Conservation (phyloP, 805 yeast genomes). For the baker's yeast (Saccharomyces cerevisiae) region DNA sequence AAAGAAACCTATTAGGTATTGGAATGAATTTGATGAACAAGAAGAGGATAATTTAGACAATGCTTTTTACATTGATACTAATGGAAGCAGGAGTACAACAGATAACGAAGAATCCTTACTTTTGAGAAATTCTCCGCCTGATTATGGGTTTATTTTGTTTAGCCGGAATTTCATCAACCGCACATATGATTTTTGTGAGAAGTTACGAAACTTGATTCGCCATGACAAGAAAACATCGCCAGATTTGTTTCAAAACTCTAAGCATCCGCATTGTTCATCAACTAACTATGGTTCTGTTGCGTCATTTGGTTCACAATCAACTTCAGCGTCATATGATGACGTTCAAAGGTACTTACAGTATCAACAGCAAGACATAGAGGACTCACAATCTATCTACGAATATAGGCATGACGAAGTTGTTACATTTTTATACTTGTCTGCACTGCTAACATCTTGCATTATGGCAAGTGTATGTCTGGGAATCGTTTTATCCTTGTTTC, state of each 20-base stretch:
- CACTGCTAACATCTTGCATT: constrained; percentile 19
- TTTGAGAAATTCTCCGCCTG: constrained; percentile 1
- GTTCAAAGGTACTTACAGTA: constrained; percentile 13
- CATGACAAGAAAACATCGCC: not conserved
- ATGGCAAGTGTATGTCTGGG: constrained; percentile 25
- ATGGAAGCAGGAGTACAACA: constrained; percentile 4
- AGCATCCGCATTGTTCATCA: not conserved
- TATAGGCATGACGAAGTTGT: constrained; percentile 27
- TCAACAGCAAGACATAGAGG: constrained; percentile 14
- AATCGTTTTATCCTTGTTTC: constrained; percentile 21
- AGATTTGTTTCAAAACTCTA: not conserved
- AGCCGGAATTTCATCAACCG: constrained; percentile 18
- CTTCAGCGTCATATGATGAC: constrained; percentile 9
- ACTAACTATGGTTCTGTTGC: not conserved
- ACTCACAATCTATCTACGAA: constrained; percentile 23
- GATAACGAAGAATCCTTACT: not conserved
- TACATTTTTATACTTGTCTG: constrained; percentile 22
- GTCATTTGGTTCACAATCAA: not conserved
- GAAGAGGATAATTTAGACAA: constrained; percentile 15
- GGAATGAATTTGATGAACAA: constrained; percentile 31
- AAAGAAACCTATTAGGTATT: constrained; percentile 15
- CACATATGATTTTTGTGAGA: constrained; percentile 15
- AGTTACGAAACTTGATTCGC: constrained; percentile 9
- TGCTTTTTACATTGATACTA: constrained; percentile 7
- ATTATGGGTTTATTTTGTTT: constrained; percentile 21